Conservation (phyloP, 129 eudicot genomes). For the Flaveria linearis region DNA sequence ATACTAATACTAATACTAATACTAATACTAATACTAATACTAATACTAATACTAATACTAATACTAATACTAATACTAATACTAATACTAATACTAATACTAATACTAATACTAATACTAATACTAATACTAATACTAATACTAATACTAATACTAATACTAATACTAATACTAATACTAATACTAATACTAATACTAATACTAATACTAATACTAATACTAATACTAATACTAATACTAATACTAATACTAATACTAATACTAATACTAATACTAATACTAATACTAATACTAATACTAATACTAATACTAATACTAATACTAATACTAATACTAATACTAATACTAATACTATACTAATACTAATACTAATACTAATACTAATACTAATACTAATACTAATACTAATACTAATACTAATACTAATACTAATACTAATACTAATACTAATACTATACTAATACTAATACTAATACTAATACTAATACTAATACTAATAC, state of each 20-base stretch:
- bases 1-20: constrained; percentile 11
- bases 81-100: background rate
- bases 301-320: constrained; percentile 16
- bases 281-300: background rate
- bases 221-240: constrained; percentile 6
- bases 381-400: too few relatives aligned
- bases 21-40: too few relatives aligned
- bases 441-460: too few relatives aligned
- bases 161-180: background rate
- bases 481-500: too few relatives aligned
- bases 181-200: constrained; percentile 5
- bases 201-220: background rate
- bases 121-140: background rate
- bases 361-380: too few relatives aligned
- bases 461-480: too few relatives aligned
- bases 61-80: background rate
- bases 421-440: constrained; percentile 13
- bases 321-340: too few relatives aligned
- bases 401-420: too few relatives aligned
- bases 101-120: background rate
- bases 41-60: background rate
- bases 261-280: constrained; percentile 9
- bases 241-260: background rate
- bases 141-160: background rate
- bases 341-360: background rate